These are phyloP conservation scores for Kluyveromyces aestuarii DNA, from an alignment of 805 yeast genomes.

Conservation along the genomic window DNA sequence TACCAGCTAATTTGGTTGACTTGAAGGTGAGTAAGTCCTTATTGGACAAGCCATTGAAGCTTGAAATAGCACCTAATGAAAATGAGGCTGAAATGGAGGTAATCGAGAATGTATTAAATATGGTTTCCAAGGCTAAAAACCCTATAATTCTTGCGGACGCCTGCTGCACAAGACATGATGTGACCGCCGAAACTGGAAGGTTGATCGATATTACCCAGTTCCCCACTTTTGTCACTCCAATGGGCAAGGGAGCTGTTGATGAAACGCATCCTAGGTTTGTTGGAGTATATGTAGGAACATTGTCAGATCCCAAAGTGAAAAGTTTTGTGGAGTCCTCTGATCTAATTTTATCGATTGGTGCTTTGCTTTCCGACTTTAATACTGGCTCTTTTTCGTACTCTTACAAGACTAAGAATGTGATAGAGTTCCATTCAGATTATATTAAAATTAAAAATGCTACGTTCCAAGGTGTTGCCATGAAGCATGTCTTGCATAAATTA, in stretches of 20 bases:
- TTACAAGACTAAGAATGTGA: constrained; percentile 53
- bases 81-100: constrained; percentile 48
- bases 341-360: constrained; percentile 64
- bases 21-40: constrained; percentile 38
- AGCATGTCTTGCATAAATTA: constrained; percentile 35
- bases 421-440: constrained; percentile 60
- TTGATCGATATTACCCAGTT: constrained; percentile 54
- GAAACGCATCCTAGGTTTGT: constrained; percentile 59
- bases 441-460: constrained; percentile 53
- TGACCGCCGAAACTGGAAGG: constrained; percentile 42
- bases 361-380: constrained; percentile 70
- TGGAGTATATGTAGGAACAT: constrained; percentile 70
- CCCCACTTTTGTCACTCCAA: constrained; percentile 74
- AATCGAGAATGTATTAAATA: constrained; percentile 35
- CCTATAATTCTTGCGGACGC: constrained; percentile 74
- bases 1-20: constrained; percentile 69
- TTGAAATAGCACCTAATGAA: constrained; percentile 41
- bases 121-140: constrained; percentile 44
- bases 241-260: constrained; percentile 71
- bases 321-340: constrained; percentile 63
- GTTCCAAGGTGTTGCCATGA: constrained; percentile 58
- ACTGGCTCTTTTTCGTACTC: constrained; percentile 72
- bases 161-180: constrained; percentile 64
- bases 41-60: constrained; percentile 49
- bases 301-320: constrained; percentile 59